phyloP scores from a whole-genome alignment of 2,329 filamentous ascomycete genomes.

The Ophiosphaerella korrae region DNA sequence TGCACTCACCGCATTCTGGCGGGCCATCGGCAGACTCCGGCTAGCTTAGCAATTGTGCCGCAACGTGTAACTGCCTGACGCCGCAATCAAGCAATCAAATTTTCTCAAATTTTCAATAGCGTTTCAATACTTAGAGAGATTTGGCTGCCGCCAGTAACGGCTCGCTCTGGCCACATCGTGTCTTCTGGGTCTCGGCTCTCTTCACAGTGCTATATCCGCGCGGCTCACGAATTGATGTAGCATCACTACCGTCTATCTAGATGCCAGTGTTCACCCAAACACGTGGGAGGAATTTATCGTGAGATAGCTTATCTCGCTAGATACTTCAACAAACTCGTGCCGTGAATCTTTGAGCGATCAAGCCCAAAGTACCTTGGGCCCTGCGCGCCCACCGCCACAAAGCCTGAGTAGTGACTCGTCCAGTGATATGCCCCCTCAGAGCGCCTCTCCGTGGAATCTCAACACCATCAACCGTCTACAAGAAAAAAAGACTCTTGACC shows the following conservation, averaged over 20 bases:
- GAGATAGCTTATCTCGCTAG: background rate
- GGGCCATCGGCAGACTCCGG: background rate
- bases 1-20: constrained; percentile 1
- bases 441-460: no score
- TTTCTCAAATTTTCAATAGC: constrained; percentile 1
- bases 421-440: no score
- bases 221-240: background rate
- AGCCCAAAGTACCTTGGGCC: no score
- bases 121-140: background rate
- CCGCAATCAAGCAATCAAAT: constrained; percentile 16
- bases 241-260: no score
- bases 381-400: no score
- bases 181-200: no score
- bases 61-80: constrained; percentile 12
- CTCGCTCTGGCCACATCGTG: background rate
- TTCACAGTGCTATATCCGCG: background rate
- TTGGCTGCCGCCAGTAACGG: background rate
- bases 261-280: background rate
- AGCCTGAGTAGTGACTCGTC: no score
- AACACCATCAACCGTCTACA: no score
- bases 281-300: no score
- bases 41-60: constrained; percentile 10
- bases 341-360: no score
- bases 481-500: no score
- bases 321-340: no score